A percentile compares a stretch with the other conserved stretches of the same genome.
Evolutionary conservation across 2,329 filamentous ascomycete genomes (phyloP).

Genomic region (Exophiala alcalophila): DNA sequence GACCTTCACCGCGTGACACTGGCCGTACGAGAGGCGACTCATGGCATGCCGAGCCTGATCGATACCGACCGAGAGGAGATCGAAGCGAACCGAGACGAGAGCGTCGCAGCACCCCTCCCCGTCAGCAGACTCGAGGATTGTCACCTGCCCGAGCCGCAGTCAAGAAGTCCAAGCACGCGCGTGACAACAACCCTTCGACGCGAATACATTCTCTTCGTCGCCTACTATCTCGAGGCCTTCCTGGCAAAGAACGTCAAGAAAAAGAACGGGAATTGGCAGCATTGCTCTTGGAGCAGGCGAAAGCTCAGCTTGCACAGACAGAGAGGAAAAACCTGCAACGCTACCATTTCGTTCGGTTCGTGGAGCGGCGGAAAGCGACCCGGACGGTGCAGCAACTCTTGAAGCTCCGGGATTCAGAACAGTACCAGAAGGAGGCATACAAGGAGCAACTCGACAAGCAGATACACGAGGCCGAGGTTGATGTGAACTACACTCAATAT

Average conservation of each 20-base stretch:
- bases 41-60: constrained; percentile 10
- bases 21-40: constrained; percentile 5
- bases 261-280: constrained; percentile 59
- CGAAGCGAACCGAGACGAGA: background rate
- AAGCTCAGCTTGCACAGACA: constrained; percentile 49
- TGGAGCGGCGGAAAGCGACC: constrained; percentile 51
- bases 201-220: constrained; percentile 31
- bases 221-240: constrained; percentile 40
- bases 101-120: background rate
- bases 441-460: constrained; percentile 28
- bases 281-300: constrained; percentile 55
- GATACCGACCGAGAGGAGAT: constrained; percentile 2
- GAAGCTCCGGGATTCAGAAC: constrained; percentile 6
- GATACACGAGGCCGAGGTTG: constrained; percentile 52
- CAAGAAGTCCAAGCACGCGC: constrained; percentile 26
- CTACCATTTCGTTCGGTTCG: constrained; percentile 66
- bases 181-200: constrained; percentile 28
- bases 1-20: background rate
- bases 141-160: constrained; percentile 16
- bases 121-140: background rate
- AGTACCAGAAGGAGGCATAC: constrained; percentile 28
- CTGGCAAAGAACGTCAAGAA: constrained; percentile 54
- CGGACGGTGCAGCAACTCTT: constrained; percentile 42
- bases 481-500: constrained; percentile 62
- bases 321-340: constrained; percentile 56